Percentiles rank a stretch among this genome's conserved stretches.
These are phyloP conservation scores for Xylaria sp. DNA, from an alignment of 2,329 filamentous ascomycete species.

Conservation along the genomic window DNA sequence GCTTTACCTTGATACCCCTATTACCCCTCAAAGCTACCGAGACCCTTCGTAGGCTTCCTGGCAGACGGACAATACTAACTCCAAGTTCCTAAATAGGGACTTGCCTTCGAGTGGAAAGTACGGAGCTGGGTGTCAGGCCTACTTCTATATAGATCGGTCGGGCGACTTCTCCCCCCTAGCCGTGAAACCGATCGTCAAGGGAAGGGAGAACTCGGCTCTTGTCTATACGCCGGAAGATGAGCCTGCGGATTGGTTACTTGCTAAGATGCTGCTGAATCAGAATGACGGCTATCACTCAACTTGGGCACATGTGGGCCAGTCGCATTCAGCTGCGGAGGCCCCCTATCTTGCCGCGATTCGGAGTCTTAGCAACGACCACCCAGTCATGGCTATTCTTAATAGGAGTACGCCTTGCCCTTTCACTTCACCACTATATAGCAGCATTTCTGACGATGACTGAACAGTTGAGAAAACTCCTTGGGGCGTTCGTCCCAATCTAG, in stretches of 20 bases:
- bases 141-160: constrained; percentile 58
- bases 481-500: constrained; percentile 47
- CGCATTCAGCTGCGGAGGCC: constrained; percentile 57
- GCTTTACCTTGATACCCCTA: neutral
- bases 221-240: constrained; percentile 60
- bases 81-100: constrained; percentile 8
- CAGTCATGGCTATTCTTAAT: constrained; percentile 54
- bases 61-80: neutral
- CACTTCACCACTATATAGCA: neutral
- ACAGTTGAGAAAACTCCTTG: constrained; percentile 49
- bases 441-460: constrained; percentile 21
- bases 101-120: constrained; percentile 46
- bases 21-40: too few relatives aligned
- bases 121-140: constrained; percentile 57
- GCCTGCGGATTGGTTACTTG: constrained; percentile 59
- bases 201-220: constrained; percentile 50
- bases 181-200: constrained; percentile 56
- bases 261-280: constrained; percentile 61
- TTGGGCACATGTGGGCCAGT: constrained; percentile 56
- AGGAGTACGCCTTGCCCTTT: constrained; percentile 45
- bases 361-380: constrained; percentile 58
- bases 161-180: constrained; percentile 60
- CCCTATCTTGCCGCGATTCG: constrained; percentile 58
- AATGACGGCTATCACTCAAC: constrained; percentile 60
- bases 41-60: neutral